These are phyloP conservation scores for Bretziella fagacearum DNA, from an alignment of 2,329 filamentous ascomycete species.

Conservation along the genomic window DNA sequence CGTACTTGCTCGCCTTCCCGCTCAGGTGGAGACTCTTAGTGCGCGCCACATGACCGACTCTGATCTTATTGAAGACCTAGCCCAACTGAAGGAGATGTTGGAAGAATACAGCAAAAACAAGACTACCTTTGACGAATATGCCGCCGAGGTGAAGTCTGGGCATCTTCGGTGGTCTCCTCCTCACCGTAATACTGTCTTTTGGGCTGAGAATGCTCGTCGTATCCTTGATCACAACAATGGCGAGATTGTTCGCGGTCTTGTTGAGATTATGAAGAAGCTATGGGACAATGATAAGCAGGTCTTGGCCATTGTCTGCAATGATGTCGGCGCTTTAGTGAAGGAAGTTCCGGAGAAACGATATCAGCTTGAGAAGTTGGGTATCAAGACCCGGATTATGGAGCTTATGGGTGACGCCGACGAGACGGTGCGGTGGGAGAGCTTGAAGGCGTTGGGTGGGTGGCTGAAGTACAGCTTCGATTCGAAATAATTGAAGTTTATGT, in stretches of 20 bases:
- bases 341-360: slow-evolving; percentile 72
- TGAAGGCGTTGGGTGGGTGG: slow-evolving; percentile 59
- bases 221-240: slow-evolving; percentile 75
- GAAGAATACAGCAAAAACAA: slow-evolving; percentile 54
- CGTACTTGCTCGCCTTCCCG: slow-evolving; percentile 65
- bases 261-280: slow-evolving; percentile 59
- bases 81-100: slow-evolving; percentile 42
- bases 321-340: slow-evolving; percentile 74
- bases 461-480: slow-evolving; percentile 45
- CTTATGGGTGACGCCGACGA: slow-evolving; percentile 83
- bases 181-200: slow-evolving; percentile 73
- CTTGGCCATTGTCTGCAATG: slow-evolving; percentile 81
- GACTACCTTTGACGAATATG: slow-evolving; percentile 75
- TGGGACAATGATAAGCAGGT: slow-evolving; percentile 77
- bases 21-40: slow-evolving; percentile 44
- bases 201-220: slow-evolving; percentile 75
- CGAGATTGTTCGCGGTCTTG: slow-evolving; percentile 60
- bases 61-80: slow-evolving; percentile 46
- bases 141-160: slow-evolving; percentile 68
- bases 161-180: slow-evolving; percentile 88
- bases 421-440: slow-evolving; percentile 78
- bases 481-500: slow-evolving; percentile 15
- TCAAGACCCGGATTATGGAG: slow-evolving; percentile 83
- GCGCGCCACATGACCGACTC: slow-evolving; percentile 46
- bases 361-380: slow-evolving; percentile 63